Percentiles rank a stretch among this genome's conserved stretches.
phyloP scores from a whole-genome alignment of 768 basidiomycete genomes.

The Clavulina sp. region DNA sequence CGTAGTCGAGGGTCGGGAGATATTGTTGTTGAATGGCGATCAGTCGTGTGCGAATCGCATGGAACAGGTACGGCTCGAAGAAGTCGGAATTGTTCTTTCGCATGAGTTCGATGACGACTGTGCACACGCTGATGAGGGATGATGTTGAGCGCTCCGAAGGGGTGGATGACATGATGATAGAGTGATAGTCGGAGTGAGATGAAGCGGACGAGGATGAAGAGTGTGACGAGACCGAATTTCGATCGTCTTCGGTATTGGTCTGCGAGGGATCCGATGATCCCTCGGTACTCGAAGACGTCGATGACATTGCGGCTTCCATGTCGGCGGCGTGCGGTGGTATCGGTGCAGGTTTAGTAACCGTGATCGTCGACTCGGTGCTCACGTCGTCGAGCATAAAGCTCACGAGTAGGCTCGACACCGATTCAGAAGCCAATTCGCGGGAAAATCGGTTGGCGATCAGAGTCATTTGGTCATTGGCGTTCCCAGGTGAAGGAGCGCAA shows the following conservation, averaged over 20 bases:
- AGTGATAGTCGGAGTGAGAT: neutral
- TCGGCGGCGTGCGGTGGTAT: neutral
- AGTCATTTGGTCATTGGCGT: conserved; percentile 33
- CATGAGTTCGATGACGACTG: conserved; percentile 83
- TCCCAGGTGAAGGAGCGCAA: conserved; percentile 68
- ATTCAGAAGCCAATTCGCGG: conserved; percentile 61
- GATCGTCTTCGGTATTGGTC: neutral
- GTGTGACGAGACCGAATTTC: neutral
- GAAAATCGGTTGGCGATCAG: conserved; percentile 72
- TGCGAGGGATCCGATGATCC: neutral
- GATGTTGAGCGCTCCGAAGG: conserved; percentile 25
- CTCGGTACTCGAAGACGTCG: conserved; percentile 1
- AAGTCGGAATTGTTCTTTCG: conserved; percentile 97
- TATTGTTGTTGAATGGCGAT: conserved; percentile 68
- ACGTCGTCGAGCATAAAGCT: conserved; percentile 65
- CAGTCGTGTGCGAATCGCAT: conserved; percentile 76
- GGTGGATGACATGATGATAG: neutral
- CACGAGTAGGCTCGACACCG: conserved; percentile 51
- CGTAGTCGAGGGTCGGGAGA: conserved; percentile 18
- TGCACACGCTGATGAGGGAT: conserved; percentile 71
- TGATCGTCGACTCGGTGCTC: conserved; percentile 4
- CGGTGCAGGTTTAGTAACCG: conserved; percentile 1
- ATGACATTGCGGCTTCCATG: neutral
- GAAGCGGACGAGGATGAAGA: conserved; percentile 2
- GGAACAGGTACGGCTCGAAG: conserved; percentile 94